Percentiles rank a stretch among this genome's conserved stretches.
phyloP scores from a whole-genome alignment of 306 rosid species.

The Medicago arabica region DNA sequence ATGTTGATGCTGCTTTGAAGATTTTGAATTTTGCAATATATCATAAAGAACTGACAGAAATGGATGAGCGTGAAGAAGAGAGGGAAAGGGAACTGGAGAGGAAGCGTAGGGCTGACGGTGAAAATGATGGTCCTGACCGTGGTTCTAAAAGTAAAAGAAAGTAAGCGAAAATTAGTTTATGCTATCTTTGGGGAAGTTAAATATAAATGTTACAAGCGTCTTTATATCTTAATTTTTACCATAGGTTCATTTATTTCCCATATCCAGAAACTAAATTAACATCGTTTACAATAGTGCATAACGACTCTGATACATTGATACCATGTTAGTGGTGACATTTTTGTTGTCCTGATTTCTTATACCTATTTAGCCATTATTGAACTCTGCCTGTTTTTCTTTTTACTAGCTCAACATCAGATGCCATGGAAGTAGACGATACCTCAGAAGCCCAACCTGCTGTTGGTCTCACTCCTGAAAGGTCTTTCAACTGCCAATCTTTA shows the following conservation, averaged over 20 bases:
- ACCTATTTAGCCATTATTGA: slow-evolving; percentile 38
- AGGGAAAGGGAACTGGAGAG: slow-evolving; percentile 75
- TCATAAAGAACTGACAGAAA: slow-evolving; percentile 88
- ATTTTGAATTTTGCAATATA: slow-evolving; percentile 92
- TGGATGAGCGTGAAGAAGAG: slow-evolving; percentile 90
- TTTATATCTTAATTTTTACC: slow-evolving; percentile 4
- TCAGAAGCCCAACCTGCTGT: slow-evolving; percentile 56
- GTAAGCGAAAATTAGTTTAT: slow-evolving; percentile 51
- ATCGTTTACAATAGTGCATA: slow-evolving; percentile 26
- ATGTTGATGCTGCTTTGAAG: slow-evolving; percentile 89
- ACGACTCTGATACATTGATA: slow-evolving; percentile 9
- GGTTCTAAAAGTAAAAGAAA: slow-evolving; percentile 52
- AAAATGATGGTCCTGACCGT: slow-evolving; percentile 54
- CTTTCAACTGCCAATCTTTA: slow-evolving; percentile 14
- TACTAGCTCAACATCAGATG: slow-evolving; percentile 59
- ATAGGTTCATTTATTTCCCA: slow-evolving; percentile 20
- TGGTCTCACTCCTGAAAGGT: slow-evolving; percentile 79
- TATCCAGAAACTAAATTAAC: slow-evolving; percentile 22
- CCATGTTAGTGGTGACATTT: slow-evolving; percentile 13
- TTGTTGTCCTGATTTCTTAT: slow-evolving; percentile 10
- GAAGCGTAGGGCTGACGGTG: slow-evolving; percentile 67
- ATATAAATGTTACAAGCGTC: slow-evolving; percentile 13
- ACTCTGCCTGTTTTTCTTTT: slow-evolving; percentile 13
- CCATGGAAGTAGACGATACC: slow-evolving; percentile 78
- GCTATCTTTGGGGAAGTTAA: slow-evolving; percentile 14